A percentile compares a stretch with the other conserved stretches of the same genome.
Conservation (phyloP, 2,329 filamentous ascomycete genomes). For the Aspergillus hortae region DNA sequence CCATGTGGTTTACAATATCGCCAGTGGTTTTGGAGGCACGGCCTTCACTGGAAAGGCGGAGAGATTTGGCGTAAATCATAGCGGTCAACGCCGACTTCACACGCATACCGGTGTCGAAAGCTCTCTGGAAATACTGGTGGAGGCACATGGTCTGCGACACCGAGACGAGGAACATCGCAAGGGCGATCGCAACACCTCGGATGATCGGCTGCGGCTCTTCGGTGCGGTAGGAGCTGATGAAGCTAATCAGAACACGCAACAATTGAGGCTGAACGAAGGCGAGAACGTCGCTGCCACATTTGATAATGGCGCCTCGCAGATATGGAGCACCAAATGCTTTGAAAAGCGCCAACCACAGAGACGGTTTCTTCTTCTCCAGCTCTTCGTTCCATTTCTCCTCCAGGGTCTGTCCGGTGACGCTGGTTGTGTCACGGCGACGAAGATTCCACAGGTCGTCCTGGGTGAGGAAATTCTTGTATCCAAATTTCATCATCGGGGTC, state of each 20-base stretch:
- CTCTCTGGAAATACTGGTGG: slow-evolving; percentile 95
- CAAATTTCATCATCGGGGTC: slow-evolving; percentile 95
- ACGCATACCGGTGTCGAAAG: slow-evolving; percentile 94
- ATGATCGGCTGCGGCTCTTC: slow-evolving; percentile 70
- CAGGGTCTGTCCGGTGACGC: slow-evolving; percentile 66
- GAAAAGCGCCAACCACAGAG: slow-evolving; percentile 81
- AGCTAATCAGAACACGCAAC: slow-evolving; percentile 76
- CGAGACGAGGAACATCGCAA: slow-evolving; percentile 89
- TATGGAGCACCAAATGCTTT: slow-evolving; percentile 84
- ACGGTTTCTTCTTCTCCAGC: slow-evolving; percentile 69
- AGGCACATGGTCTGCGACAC: slow-evolving; percentile 83
- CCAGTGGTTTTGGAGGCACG: slow-evolving; percentile 84
- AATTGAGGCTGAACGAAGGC: slow-evolving; percentile 91
- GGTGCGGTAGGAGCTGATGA: slow-evolving; percentile 70
- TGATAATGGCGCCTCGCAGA: slow-evolving; percentile 76
- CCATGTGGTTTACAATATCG: slow-evolving; percentile 99
- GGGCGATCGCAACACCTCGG: slow-evolving; percentile 78
- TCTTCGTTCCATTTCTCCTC: slow-evolving; percentile 74
- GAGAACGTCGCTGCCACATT: slow-evolving; percentile 79
- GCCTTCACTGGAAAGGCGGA: slow-evolving; percentile 89
- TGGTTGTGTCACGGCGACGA: slow-evolving; percentile 73
- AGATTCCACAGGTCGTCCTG: slow-evolving; percentile 96
- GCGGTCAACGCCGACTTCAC: slow-evolving; percentile 89
- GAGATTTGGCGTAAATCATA: slow-evolving; percentile 87
- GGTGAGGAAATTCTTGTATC: slow-evolving; percentile 86